Base-by-base conservation (phyloP, 108 stramenopile species). In the Fragilariopsis cylindrus region DNA sequence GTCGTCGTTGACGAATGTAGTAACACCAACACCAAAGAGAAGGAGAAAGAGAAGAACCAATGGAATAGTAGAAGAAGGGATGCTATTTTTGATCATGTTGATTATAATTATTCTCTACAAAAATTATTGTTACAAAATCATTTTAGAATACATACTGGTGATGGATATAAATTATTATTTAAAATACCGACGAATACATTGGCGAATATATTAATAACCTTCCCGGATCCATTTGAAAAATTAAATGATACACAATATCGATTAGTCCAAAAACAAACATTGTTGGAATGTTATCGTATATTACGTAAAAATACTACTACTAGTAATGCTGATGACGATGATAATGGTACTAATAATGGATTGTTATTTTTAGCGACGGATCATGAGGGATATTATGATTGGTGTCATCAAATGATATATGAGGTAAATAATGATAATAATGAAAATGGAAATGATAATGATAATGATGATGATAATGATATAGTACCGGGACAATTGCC, bases 211-310 rank as follows among this genome's bases (percentile, higher is more conserved):
- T 75, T 90, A 15, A 60, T 92, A 7, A 89, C 91, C 0, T 88
- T 88, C 76, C 91, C 91, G 18, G 91, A 92, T 79, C 91, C 91
- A 18, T 92, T 85, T 68, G 88, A 87, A 1, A 76, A 82, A 46
- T 72, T 79, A 4, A 16, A 47, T 47, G 74, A 92, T 53, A 49
- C 43, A 46, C 47, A 82, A 19, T 89, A 76, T 76, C 70, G 91
- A 54, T 69, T 92, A 5, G 53, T 92, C 1, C 91, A 92, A 70
- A 30, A 43, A 5, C 69, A 85, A 4, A 84, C 82, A 1, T 42
- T 92, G 0, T 41, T 39, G 1, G 81, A 80, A 54, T 80, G 90
- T 52, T 60, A 82, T 57, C 78, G 89, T 7, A 75, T 88, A 12
- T 69, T 92, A 21, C 71, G 64, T 13, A 58, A 72, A 43, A 16